phyloP scores from a whole-genome alignment of 345 rosid species.

The Noccaea caerulescens region DNA sequence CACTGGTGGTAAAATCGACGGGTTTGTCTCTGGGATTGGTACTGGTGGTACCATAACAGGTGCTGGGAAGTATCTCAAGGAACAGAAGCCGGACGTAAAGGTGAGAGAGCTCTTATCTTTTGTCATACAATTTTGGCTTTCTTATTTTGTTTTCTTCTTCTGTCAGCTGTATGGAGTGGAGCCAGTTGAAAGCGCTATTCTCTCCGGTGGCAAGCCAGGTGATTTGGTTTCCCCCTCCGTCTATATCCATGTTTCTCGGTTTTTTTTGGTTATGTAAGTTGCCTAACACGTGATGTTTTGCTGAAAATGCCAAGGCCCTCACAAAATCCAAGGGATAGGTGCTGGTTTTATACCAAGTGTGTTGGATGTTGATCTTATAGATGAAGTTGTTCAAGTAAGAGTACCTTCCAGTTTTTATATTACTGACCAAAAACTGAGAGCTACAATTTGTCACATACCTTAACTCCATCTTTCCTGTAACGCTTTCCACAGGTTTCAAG shows the following conservation, averaged over 20 bases:
- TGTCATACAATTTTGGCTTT: slow-evolving; percentile 4
- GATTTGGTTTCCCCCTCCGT: slow-evolving; percentile 17
- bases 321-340: slow-evolving; percentile 96
- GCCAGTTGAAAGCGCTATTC: slow-evolving; percentile 79
- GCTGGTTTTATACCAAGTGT: slow-evolving; percentile 92
- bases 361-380: slow-evolving; percentile 66
- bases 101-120: slow-evolving; percentile 45
- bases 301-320: slow-evolving; percentile 63
- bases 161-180: slow-evolving; percentile 78
- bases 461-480: slow-evolving; percentile 7
- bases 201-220: slow-evolving; percentile 95
- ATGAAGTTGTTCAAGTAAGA: slow-evolving; percentile 87
- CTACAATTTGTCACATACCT: background rate
- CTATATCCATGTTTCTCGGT: slow-evolving; percentile 14
- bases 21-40: slow-evolving; percentile 89
- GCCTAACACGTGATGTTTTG: slow-evolving; percentile 29
- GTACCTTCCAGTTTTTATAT: background rate
- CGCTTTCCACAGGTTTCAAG: slow-evolving; percentile 59
- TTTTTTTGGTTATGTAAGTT: slow-evolving; percentile 1
- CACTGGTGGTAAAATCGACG: slow-evolving; percentile 78
- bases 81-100: slow-evolving; percentile 73
- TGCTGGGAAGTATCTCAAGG: slow-evolving; percentile 82
- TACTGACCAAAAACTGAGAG: background rate
- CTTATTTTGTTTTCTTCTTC: slow-evolving; percentile 33
- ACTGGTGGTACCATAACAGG: slow-evolving; percentile 97